Evolutionary conservation across 192 early-diverging fungal species (phyloP).

Genomic region (Umbelopsis sp.): DNA sequence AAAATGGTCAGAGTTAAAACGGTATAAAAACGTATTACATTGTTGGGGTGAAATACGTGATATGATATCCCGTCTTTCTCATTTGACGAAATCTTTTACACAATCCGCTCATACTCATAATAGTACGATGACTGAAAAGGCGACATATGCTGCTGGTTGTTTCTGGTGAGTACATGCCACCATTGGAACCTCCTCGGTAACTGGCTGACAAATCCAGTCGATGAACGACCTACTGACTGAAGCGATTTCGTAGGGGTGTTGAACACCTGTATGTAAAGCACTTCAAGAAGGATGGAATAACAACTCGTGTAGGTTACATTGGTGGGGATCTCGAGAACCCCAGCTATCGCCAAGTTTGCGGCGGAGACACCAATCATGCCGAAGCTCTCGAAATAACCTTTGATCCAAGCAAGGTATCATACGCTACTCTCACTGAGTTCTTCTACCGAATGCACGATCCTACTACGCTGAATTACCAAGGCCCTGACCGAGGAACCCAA

Average conservation of each 20-base stretch:
- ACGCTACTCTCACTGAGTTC: constrained; percentile 73
- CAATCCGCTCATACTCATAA: not conserved
- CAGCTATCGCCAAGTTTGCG: constrained; percentile 63
- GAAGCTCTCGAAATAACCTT: constrained; percentile 83
- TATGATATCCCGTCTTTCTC: constrained; percentile 4
- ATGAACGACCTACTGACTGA: not conserved
- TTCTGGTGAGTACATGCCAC: constrained; percentile 72
- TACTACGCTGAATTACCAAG: constrained; percentile 84
- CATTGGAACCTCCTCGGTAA: not conserved
- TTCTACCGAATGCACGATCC: constrained; percentile 90
- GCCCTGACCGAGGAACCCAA: constrained; percentile 83
- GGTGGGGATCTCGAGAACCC: constrained; percentile 49
- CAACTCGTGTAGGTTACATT: constrained; percentile 56
- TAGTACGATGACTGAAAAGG: constrained; percentile 46
- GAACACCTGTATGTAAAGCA: constrained; percentile 53
- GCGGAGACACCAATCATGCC: constrained; percentile 77
- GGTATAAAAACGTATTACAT: too few relatives aligned
- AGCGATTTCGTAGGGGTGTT: constrained; percentile 47
- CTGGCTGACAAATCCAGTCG: not conserved
- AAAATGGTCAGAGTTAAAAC: too few relatives aligned
- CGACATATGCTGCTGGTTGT: constrained; percentile 93
- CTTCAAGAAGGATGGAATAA: constrained; percentile 49
- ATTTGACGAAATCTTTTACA: not conserved
- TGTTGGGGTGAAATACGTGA: not conserved
- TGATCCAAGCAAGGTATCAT: constrained; percentile 70